Conservation (phyloP, 805 yeast species). For the Starmerella sp. region DNA sequence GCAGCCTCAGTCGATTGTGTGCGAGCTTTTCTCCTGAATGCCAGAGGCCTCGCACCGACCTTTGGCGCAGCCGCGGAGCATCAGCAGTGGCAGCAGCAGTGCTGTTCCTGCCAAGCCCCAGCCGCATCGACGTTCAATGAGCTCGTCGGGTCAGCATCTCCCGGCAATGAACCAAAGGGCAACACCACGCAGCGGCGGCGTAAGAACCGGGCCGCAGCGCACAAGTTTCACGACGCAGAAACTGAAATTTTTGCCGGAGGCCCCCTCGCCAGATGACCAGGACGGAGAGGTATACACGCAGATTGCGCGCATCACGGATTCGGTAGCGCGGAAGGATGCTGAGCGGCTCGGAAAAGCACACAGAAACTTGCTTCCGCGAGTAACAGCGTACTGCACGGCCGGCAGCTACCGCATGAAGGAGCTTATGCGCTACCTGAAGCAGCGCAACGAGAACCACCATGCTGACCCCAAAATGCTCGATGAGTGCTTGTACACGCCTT, state of each 20-base stretch:
- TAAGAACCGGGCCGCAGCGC: constrained; percentile 38
- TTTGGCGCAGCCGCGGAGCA: neutral
- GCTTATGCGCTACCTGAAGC: constrained; percentile 71
- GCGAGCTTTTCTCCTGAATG: neutral
- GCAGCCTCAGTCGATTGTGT: neutral
- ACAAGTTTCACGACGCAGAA: constrained; percentile 84
- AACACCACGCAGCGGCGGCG: constrained; percentile 17
- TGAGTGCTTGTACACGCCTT: constrained; percentile 90
- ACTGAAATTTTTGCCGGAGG: constrained; percentile 75
- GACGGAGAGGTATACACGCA: constrained; percentile 61
- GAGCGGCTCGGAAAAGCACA: constrained; percentile 82
- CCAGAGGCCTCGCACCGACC: neutral
- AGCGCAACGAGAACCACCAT: constrained; percentile 39
- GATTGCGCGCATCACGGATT: constrained; percentile 69
- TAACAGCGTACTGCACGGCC: constrained; percentile 93
- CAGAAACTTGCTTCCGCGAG: constrained; percentile 75
- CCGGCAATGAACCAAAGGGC: neutral
- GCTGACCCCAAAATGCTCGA: constrained; percentile 84
- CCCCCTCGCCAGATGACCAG: constrained; percentile 46
- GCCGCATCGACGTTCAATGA: neutral
- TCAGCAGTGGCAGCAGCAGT: neutral
- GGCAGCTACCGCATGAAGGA: constrained; percentile 87
- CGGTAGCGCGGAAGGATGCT: constrained; percentile 86
- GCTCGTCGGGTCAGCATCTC: neutral
- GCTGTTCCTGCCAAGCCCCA: neutral